phyloP scores from a whole-genome alignment of 148 eudicot species.

The Oxyria digyna region DNA sequence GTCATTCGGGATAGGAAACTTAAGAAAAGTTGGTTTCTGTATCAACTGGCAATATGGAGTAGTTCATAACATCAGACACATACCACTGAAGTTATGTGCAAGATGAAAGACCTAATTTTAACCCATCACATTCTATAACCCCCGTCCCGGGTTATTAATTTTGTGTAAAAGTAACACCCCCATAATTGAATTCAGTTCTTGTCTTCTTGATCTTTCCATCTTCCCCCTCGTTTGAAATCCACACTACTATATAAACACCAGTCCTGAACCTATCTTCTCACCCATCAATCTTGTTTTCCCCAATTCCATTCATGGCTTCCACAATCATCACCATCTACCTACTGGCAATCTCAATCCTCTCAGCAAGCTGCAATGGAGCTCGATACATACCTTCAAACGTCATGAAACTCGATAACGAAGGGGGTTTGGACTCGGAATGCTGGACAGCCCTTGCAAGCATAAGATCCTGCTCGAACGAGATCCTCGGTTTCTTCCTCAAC shows the following conservation, averaged over 20 bases:
- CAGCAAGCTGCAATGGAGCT: neutral
- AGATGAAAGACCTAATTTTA: neutral
- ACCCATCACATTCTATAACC: neutral
- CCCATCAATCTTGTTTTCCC: neutral
- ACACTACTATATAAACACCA: neutral
- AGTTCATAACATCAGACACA: too few relatives aligned
- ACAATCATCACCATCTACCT: neutral
- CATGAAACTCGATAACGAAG: neutral
- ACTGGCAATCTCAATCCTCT: neutral
- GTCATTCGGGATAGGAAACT: too few relatives aligned
- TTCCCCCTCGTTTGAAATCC: neutral
- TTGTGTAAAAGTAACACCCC: neutral
- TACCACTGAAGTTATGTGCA: too few relatives aligned
- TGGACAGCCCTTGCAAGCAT: slow-evolving; percentile 37
- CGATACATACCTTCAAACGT: too few relatives aligned
- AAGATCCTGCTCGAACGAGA: slow-evolving; percentile 41
- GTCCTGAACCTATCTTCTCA: neutral
- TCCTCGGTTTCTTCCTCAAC: slow-evolving; percentile 32
- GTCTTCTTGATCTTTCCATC: neutral
- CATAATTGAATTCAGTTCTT: neutral
- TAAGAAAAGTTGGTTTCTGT: too few relatives aligned
- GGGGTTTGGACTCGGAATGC: slow-evolving; percentile 17
- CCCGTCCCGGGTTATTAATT: neutral
- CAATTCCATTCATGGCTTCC: neutral
- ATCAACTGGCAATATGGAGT: too few relatives aligned